Evolutionary conservation across 768 basidiomycete genomes (phyloP).

Genomic region (Rhodosporidiobolus odoratus): DNA sequence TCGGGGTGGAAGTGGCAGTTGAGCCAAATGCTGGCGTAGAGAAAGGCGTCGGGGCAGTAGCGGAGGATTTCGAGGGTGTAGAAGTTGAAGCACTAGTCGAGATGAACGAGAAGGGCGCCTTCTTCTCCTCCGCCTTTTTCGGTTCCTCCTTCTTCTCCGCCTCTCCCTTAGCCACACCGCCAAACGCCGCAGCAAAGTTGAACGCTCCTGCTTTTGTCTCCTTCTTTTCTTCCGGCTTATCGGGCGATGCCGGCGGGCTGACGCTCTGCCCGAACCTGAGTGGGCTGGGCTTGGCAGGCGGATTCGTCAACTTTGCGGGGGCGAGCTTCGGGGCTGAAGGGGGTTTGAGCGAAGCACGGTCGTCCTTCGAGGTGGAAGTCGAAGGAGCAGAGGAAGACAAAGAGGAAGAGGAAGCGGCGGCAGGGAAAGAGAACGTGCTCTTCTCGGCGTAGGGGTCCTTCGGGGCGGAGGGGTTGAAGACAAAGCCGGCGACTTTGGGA

Average conservation of each 20-base stretch:
- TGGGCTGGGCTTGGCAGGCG: constrained; percentile 31
- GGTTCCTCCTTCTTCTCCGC: constrained; percentile 38
- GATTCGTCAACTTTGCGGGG: constrained; percentile 30
- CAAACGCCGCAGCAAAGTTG: constrained; percentile 38
- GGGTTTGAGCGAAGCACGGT: constrained; percentile 7
- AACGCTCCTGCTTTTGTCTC: constrained; percentile 17
- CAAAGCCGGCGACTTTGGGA: constrained; percentile 28
- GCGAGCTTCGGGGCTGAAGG: constrained; percentile 32
- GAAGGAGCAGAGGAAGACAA: not conserved
- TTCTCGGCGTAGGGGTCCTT: constrained; percentile 25
- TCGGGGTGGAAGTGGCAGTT: constrained; percentile 18
- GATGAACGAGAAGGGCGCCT: constrained; percentile 20
- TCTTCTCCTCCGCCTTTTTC: constrained; percentile 36
- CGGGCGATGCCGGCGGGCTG: constrained; percentile 22
- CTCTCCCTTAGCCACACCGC: constrained; percentile 45
- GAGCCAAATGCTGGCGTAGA: constrained; percentile 1
- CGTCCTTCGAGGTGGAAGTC: not conserved
- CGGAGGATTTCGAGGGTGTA: not conserved
- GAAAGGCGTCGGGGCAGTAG: not conserved
- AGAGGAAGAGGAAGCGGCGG: not conserved
- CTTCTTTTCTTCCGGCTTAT: not conserved
- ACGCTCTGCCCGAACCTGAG: constrained; percentile 34
- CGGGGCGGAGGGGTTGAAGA: constrained; percentile 24
- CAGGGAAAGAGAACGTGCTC: constrained; percentile 33
- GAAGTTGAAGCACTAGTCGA: not conserved